phyloP scores from a whole-genome alignment of 345 rosid genomes.

The Stellera chamaejasme region DNA sequence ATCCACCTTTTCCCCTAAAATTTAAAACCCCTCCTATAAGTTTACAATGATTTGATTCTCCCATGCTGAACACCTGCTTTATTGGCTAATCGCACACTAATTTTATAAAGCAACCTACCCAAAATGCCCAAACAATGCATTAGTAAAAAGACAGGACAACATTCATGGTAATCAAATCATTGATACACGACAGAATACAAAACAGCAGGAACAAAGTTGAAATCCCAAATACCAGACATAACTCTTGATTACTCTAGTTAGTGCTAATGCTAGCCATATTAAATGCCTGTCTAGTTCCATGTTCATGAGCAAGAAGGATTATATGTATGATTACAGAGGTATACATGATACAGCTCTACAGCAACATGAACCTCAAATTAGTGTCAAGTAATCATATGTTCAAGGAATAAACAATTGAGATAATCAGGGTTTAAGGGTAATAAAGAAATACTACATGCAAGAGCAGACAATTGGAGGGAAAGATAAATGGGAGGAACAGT shows the following conservation, averaged over 20 bases:
- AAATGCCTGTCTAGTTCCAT: background rate
- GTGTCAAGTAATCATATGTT: conserved; percentile 15
- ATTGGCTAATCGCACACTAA: conserved; percentile 11
- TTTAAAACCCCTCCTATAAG: background rate
- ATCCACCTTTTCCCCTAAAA: background rate
- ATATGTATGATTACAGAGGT: conserved; percentile 22
- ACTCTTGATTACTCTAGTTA: conserved; percentile 4
- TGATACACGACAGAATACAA: background rate
- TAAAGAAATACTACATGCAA: conserved; percentile 5
- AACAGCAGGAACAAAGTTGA: background rate
- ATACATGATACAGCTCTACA: conserved; percentile 22
- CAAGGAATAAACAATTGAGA: conserved; percentile 5
- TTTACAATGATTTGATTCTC: conserved; percentile 24
- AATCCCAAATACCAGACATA: conserved; percentile 8
- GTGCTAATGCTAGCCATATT: background rate
- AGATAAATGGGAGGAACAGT: conserved; percentile 17
- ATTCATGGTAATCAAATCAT: background rate
- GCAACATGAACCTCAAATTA: conserved; percentile 23
- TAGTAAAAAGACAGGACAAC: background rate
- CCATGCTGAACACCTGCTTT: conserved; percentile 9
- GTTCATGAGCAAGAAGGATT: conserved; percentile 15
- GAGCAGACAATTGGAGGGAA: conserved; percentile 14
- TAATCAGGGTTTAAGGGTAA: background rate
- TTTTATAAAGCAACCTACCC: background rate
- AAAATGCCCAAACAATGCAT: background rate